Conservation (phyloP, 352 stramenopile species). For the Elongisporangium undulatum region DNA sequence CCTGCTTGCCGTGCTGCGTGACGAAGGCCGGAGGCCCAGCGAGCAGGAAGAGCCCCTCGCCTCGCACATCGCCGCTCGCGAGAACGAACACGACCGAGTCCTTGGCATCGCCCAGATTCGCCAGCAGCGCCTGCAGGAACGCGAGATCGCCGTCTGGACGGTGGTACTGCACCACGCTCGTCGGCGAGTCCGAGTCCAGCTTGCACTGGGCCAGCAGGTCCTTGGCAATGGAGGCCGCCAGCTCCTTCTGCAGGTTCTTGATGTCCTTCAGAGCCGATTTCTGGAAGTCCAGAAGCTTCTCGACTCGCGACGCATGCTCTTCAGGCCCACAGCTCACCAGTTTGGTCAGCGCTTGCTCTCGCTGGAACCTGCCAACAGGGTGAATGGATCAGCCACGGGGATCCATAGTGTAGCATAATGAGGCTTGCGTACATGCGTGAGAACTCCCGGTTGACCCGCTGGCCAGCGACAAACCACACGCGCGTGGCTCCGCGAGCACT, state of each 20-base stretch:
- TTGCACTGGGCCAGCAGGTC: conserved; percentile 29
- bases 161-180: conserved; percentile 44
- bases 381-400: background rate
- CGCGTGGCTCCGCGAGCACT: conserved; percentile 55
- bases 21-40: conserved; percentile 57
- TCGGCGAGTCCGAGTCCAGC: conserved; percentile 4
- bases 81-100: conserved; percentile 39
- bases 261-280: conserved; percentile 54
- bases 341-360: conserved; percentile 68
- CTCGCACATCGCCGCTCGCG: conserved; percentile 36
- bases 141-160: conserved; percentile 53
- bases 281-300: conserved; percentile 65
- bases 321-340: conserved; percentile 59
- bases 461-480: conserved; percentile 82
- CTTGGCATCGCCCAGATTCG: conserved; percentile 36
- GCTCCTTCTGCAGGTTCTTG: conserved; percentile 71
- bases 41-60: conserved; percentile 68
- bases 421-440: conserved; percentile 47
- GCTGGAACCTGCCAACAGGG: conserved; percentile 31
- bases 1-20: conserved; percentile 38
- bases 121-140: conserved; percentile 62
- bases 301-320: conserved; percentile 57
- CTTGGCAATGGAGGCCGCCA: conserved; percentile 40
- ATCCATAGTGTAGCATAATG: background rate
- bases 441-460: conserved; percentile 78